These are phyloP conservation scores for Penicillium ochrochloron DNA, from an alignment of 495 filamentous ascomycete genomes.

Conservation along the genomic window DNA sequence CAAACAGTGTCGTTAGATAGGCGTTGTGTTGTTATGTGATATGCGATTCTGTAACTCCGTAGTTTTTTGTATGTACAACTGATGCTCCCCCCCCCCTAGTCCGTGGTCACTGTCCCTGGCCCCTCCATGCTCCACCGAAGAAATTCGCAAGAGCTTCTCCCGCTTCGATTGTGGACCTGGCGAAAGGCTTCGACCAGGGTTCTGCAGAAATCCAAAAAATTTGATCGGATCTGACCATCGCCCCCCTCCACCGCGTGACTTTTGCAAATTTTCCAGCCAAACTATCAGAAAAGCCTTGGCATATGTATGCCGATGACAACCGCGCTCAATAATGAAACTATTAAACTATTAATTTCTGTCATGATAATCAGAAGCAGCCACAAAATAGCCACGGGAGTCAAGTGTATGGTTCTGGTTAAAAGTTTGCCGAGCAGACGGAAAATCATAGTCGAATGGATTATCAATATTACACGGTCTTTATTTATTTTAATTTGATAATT, in stretches of 20 bases:
- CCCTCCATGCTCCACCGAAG: constrained; percentile 36
- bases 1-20: neutral
- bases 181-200: constrained; percentile 40
- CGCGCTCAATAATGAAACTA: neutral
- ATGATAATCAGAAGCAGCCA: neutral
- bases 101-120: constrained; percentile 17
- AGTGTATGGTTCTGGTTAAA: neutral
- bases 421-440: neutral
- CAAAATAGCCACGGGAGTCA: neutral
- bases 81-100: neutral
- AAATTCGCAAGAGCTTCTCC: constrained; percentile 49
- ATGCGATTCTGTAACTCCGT: neutral
- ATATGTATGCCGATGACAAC: constrained; percentile 7
- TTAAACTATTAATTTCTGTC: neutral
- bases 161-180: constrained; percentile 55
- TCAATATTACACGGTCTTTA: neutral
- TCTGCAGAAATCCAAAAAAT: constrained; percentile 36
- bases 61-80: neutral
- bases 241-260: constrained; percentile 19
- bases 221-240: constrained; percentile 27
- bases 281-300: constrained; percentile 23
- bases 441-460: neutral
- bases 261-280: constrained; percentile 6
- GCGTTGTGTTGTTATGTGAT: neutral
- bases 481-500: neutral